Evolutionary conservation across 805 yeast species (phyloP), one percentile per base, ranked within the genome.

Genomic region (Priceomyces castillae): DNA sequence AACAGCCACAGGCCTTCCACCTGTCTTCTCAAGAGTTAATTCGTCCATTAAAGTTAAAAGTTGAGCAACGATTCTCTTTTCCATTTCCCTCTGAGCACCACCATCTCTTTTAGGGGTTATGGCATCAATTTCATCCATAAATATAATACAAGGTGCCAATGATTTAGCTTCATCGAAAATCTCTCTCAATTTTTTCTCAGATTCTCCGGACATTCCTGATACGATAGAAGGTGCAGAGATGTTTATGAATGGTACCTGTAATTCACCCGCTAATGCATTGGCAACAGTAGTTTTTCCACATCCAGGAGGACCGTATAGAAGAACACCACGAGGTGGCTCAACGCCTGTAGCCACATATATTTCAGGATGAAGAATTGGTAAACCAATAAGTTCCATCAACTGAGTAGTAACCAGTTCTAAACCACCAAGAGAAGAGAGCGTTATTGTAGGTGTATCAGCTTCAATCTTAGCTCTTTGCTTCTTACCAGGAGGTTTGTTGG

Each of bases 191-290:
- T 92, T 90, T 71, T 94, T 94, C 62, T 94, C 99, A 49, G 92
- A 82, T 62, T 94, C 99, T 34, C 99, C 99, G n/a, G 96, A 88
- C 98, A 94, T 94, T 4, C 99, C 99, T 48, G 96, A 87, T 0
- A 94, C 98, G 7, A 94, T 88, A 2, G 96, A 84, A 1, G 99
- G 99, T 0, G 99, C 98, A 20, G 96, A 86, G 1, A 94, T 76
- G 36, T 86, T 84, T 14, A 94, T 80, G 58, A 94, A 94, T 0
- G 98, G 97, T 0, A 94, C 96, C 52, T 89, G 86, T 25, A 94
- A 73, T 58, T 92, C 96, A 22, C 96, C 96, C 1, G 99, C 99
- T 17, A 94, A 69, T 0, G 98, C 97, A 62, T 90, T 90, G 2
- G 99, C 99, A 42, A 94, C 82, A 34, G 96, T 84, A 0, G 99